Conservation (phyloP, 1,139 yeast species). For the Nematodospora anomalae region DNA sequence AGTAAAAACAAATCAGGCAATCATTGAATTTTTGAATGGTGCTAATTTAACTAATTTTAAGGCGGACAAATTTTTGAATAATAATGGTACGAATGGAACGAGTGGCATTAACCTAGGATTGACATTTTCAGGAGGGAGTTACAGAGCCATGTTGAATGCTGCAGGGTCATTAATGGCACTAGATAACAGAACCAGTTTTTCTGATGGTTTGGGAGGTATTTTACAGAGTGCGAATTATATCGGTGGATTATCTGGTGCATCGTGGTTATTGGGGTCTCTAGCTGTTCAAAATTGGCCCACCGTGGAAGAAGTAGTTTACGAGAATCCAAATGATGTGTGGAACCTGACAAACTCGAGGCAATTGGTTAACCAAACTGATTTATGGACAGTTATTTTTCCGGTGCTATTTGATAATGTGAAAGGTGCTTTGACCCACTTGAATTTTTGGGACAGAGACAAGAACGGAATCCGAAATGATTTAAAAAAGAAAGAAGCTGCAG, state of each 20-base stretch:
- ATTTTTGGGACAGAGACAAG: constrained; percentile 26
- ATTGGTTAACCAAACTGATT: constrained; percentile 26
- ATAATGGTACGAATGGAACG: constrained; percentile 26
- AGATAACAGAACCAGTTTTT: constrained; percentile 67
- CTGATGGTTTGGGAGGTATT: constrained; percentile 39
- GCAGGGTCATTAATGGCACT: constrained; percentile 84
- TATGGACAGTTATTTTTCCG: constrained; percentile 24
- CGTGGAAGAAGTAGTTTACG: constrained; percentile 34
- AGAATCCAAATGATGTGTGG: constrained; percentile 36
- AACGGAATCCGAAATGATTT: constrained; percentile 32
- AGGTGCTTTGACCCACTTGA: constrained; percentile 30
- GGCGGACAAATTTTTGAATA: constrained; percentile 43
- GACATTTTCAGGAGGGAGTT: constrained; percentile 91
- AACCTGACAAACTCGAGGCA: constrained; percentile 32
- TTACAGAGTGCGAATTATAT: constrained; percentile 40
- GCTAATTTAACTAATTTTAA: constrained; percentile 63
- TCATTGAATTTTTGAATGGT: constrained; percentile 54
- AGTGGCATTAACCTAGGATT: constrained; percentile 57
- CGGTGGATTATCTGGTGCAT: constrained; percentile 41
- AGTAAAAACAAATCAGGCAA: constrained; percentile 49
- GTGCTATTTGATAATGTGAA: constrained; percentile 24
- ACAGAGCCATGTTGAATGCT: constrained; percentile 87
- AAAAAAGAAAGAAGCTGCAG: constrained; percentile 31
- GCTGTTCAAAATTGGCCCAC: constrained; percentile 36
- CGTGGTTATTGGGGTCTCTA: constrained; percentile 39